phyloP scores from a whole-genome alignment of 1,284 basidiomycete genomes.

The Pascua guehoae region DNA sequence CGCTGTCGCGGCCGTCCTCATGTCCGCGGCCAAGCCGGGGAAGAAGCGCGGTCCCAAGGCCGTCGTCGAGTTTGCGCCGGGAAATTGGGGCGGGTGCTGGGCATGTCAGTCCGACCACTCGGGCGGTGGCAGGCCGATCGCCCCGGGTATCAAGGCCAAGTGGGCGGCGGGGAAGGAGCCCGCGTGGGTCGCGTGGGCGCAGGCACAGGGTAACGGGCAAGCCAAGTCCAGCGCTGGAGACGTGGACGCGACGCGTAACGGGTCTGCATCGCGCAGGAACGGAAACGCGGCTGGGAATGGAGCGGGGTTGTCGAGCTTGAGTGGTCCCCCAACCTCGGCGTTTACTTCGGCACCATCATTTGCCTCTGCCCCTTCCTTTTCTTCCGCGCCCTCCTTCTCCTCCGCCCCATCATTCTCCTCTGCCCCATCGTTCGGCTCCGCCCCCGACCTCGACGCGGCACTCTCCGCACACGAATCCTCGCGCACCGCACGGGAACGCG shows the following conservation, averaged over 20 bases:
- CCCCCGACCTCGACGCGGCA: conserved; percentile 28
- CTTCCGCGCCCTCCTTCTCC: conserved; percentile 13
- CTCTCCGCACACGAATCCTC: conserved; percentile 19
- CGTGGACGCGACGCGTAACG: too few relatives aligned
- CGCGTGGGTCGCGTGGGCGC: conserved; percentile 65
- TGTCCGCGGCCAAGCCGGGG: conserved; percentile 21
- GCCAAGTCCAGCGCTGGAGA: too few relatives aligned
- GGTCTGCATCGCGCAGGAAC: too few relatives aligned
- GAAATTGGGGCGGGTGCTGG: conserved; percentile 50
- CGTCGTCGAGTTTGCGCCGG: conserved; percentile 48
- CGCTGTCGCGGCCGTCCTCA: conserved; percentile 33
- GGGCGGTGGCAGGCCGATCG: conserved; percentile 43
- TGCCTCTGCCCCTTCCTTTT: neutral
- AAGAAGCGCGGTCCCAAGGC: conserved; percentile 52
- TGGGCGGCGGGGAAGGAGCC: conserved; percentile 70
- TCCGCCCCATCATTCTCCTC: conserved; percentile 24
- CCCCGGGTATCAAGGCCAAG: conserved; percentile 58
- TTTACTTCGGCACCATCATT: neutral
- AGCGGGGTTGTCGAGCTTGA: too few relatives aligned
- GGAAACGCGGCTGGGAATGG: conserved; percentile 4
- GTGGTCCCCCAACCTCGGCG: neutral
- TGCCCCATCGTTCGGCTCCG: conserved; percentile 23
- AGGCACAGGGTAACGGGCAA: conserved; percentile 51
- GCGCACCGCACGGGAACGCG: conserved; percentile 24
- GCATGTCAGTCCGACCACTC: conserved; percentile 41